Evolutionary conservation across 2,329 filamentous ascomycete species (phyloP).

Genomic region (Westerdykella ornata): DNA sequence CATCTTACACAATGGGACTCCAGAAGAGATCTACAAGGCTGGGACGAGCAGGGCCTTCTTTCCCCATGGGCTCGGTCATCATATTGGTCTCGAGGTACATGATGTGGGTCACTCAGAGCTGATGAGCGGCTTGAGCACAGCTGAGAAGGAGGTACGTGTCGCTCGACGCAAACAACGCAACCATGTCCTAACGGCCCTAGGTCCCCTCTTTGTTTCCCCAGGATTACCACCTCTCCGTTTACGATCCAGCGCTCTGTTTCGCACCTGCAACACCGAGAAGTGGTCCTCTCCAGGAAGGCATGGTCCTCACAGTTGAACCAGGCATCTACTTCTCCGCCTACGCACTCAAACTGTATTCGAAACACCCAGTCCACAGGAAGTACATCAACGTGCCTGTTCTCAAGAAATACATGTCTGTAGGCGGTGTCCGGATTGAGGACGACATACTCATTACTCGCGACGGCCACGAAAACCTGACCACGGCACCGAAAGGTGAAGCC

Average conservation of each 20-base stretch:
- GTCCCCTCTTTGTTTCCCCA: constrained; percentile 28
- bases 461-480: constrained; percentile 67
- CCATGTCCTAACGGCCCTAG: constrained; percentile 14
- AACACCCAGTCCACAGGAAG: constrained; percentile 62
- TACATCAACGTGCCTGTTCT: constrained; percentile 71
- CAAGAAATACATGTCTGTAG: constrained; percentile 74
- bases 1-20: constrained; percentile 59
- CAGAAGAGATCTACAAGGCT: constrained; percentile 65
- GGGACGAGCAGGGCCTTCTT: constrained; percentile 87
- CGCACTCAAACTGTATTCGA: constrained; percentile 68
- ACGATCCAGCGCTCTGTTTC: constrained; percentile 22
- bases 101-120: constrained; percentile 47
- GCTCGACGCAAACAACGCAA: neutral
- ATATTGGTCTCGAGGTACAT: constrained; percentile 88
- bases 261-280: constrained; percentile 29
- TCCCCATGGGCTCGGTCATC: constrained; percentile 85
- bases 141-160: constrained; percentile 20
- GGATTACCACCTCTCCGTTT: constrained; percentile 30
- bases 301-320: constrained; percentile 53
- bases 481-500: constrained; percentile 61
- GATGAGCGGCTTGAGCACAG: constrained; percentile 24
- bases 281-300: constrained; percentile 44
- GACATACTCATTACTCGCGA: constrained; percentile 65
- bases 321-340: constrained; percentile 80
- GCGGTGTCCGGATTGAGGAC: constrained; percentile 66